Percentiles rank a stretch among this genome's conserved stretches.
These are phyloP conservation scores for Kalmanozyma brasiliensis DNA, from an alignment of 1,284 basidiomycete genomes.

Conservation along the genomic window DNA sequence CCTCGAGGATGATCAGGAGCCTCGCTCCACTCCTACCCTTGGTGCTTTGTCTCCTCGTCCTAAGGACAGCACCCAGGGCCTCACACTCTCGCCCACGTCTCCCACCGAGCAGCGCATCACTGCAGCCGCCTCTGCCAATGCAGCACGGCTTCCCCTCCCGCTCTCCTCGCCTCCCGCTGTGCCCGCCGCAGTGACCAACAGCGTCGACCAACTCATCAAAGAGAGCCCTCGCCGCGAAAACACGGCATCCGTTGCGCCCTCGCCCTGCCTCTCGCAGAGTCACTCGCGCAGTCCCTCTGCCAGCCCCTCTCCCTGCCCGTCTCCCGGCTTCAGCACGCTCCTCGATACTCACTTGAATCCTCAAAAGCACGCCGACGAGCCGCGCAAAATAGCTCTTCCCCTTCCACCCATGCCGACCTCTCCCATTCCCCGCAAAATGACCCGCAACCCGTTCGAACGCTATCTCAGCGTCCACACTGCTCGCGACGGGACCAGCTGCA, in stretches of 20 bases:
- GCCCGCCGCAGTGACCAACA: neutral
- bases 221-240: neutral
- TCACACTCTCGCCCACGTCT: constrained; percentile 33
- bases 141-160: constrained; percentile 13
- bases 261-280: constrained; percentile 32
- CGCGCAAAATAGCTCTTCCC: constrained; percentile 17
- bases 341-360: neutral
- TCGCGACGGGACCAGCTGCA: neutral
- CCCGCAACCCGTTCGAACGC: constrained; percentile 46
- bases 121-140: constrained; percentile 10
- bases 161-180: constrained; percentile 11
- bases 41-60: constrained; percentile 12
- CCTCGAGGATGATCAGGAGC: constrained; percentile 9
- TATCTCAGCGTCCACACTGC: constrained; percentile 17
- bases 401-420: constrained; percentile 36
- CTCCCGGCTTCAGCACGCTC: constrained; percentile 7
- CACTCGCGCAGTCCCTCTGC: constrained; percentile 36
- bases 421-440: constrained; percentile 49
- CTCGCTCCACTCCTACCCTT: constrained; percentile 22
- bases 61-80: neutral
- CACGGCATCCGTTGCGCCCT: constrained; percentile 14
- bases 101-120: constrained; percentile 23
- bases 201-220: neutral
- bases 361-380: constrained; percentile 1
- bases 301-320: constrained; percentile 39